These are phyloP conservation scores for Thielaviopsis musarum DNA, from an alignment of 2,329 filamentous ascomycete genomes.

Conservation along the genomic window DNA sequence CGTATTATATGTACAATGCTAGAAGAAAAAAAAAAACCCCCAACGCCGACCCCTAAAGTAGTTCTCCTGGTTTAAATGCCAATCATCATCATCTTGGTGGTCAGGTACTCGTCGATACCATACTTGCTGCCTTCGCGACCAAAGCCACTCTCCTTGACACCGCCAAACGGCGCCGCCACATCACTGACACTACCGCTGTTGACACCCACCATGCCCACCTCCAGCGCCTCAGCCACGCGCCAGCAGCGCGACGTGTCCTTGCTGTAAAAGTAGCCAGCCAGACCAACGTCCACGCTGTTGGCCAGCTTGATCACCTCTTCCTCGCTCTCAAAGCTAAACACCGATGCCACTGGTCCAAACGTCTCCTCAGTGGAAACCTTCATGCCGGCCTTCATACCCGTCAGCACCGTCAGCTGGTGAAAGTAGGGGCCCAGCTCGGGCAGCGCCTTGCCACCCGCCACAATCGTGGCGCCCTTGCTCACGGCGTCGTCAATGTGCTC, in stretches of 20 bases:
- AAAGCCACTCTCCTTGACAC: slow-evolving; percentile 69
- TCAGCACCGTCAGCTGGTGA: slow-evolving; percentile 77
- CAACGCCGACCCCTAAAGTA: too few species aligned
- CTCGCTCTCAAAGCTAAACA: slow-evolving; percentile 81
- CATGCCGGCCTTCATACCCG: slow-evolving; percentile 77
- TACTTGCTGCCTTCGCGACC: slow-evolving; percentile 64
- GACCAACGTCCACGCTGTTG: slow-evolving; percentile 67
- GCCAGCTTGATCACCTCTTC: slow-evolving; percentile 73
- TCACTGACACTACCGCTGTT: slow-evolving; percentile 56
- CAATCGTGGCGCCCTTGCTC: slow-evolving; percentile 57
- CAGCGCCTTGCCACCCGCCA: slow-evolving; percentile 58
- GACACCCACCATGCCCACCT: slow-evolving; percentile 77
- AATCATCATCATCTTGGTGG: slow-evolving; percentile 44
- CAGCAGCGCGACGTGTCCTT: slow-evolving; percentile 40
- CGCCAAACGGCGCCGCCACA: slow-evolving; percentile 51
- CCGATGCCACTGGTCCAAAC: slow-evolving; percentile 79
- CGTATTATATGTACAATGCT: too few species aligned
- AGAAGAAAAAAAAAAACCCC: too few species aligned
- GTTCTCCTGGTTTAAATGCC: too few species aligned
- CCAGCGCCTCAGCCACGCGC: slow-evolving; percentile 50
- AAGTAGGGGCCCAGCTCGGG: slow-evolving; percentile 69
- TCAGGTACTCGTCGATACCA: slow-evolving; percentile 59
- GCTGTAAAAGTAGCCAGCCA: slow-evolving; percentile 90
- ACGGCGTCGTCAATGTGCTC: slow-evolving; percentile 65
- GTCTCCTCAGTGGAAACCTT: slow-evolving; percentile 75